phyloP scores from a whole-genome alignment of 305 asterid species.

The Fraxinus latifolia region DNA sequence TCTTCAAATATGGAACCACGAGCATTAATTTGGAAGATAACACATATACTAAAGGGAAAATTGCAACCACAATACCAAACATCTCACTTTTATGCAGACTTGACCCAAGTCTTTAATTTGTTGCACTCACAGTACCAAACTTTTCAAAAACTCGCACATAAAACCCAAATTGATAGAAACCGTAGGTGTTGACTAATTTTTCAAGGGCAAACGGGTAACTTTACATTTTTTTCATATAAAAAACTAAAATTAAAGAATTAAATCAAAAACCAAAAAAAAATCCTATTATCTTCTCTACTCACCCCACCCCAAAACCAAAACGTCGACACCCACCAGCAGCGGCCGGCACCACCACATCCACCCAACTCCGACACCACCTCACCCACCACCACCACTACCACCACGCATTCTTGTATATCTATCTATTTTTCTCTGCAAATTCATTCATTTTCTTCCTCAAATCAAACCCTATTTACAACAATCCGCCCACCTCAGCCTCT shows the following conservation, averaged over 20 bases:
- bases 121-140: neutral
- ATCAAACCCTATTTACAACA: neutral
- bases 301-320: neutral
- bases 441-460: neutral
- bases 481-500: neutral
- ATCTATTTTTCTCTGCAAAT: neutral
- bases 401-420: neutral
- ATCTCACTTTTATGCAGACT: no score
- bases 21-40: neutral
- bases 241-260: neutral
- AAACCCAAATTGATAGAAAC: neutral
- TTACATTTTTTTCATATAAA: neutral
- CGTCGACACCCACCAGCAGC: neutral
- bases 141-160: neutral
- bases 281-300: neutral
- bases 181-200: neutral
- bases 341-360: neutral
- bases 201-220: neutral
- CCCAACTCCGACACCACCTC: neutral
- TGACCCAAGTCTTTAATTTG: no score
- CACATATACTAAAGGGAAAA: neutral
- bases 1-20: conserved; percentile 5
- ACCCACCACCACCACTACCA: neutral
- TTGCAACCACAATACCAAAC: neutral
- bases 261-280: no score